A percentile compares a stretch with the other conserved stretches of the same genome.
Evolutionary conservation across 1,284 basidiomycete species (phyloP).

Genomic region (Apiotrichum montevideense): DNA sequence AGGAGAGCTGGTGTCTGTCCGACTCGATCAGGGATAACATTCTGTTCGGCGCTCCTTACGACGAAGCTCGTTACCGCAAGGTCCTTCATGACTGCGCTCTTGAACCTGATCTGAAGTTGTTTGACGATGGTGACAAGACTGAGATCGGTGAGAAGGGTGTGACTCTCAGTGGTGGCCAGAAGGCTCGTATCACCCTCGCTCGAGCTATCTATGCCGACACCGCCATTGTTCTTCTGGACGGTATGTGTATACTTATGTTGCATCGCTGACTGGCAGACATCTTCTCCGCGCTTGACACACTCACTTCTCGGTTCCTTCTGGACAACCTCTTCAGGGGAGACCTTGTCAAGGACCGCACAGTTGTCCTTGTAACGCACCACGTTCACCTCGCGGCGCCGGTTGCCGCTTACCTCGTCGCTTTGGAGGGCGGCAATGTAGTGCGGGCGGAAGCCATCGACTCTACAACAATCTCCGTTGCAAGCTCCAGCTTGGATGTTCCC

Average conservation of each 20-base stretch:
- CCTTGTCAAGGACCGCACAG: slow-evolving; percentile 61
- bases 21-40: slow-evolving; percentile 56
- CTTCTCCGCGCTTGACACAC: slow-evolving; percentile 50
- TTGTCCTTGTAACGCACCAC: slow-evolving; percentile 71
- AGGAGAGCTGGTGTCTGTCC: slow-evolving; percentile 62
- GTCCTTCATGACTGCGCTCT: slow-evolving; percentile 61
- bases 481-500: slow-evolving; percentile 14
- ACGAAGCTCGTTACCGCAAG: slow-evolving; percentile 53
- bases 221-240: slow-evolving; percentile 56
- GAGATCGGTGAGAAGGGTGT: slow-evolving; percentile 53
- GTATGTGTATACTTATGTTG: slow-evolving; percentile 17
- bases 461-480: slow-evolving; percentile 14
- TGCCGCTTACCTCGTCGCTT: slow-evolving; percentile 58
- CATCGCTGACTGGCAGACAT: slow-evolving; percentile 49
- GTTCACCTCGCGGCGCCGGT: slow-evolving; percentile 60
- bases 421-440: slow-evolving; percentile 53
- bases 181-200: slow-evolving; percentile 65
- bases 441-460: slow-evolving; percentile 36
- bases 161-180: slow-evolving; percentile 58
- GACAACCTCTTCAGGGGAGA: slow-evolving; percentile 67
- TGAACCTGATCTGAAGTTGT: slow-evolving; percentile 58
- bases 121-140: slow-evolving; percentile 66
- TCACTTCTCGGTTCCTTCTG: slow-evolving; percentile 69
- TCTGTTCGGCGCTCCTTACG: slow-evolving; percentile 52
- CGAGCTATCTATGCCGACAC: slow-evolving; percentile 63